A percentile compares a stretch with the other conserved stretches of the same genome.
Conservation (phyloP, 2,329 filamentous ascomycete genomes). For the Fusarium algeriense region DNA sequence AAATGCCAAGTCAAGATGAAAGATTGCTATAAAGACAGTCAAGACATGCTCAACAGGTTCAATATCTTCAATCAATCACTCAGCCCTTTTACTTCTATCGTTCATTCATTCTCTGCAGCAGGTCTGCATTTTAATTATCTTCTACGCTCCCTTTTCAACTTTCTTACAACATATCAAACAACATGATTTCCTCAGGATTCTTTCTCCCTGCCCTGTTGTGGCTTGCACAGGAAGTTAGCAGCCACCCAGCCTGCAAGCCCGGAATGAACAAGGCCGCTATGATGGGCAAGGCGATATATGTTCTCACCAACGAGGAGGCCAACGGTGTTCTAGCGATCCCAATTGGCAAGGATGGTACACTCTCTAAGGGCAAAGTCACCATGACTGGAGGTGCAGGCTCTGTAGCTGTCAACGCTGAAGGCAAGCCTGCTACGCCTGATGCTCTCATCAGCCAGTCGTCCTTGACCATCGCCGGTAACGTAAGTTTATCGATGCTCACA, state of each 20-base stretch:
- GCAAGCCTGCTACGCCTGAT: constrained; percentile 60
- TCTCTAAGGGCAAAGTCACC: constrained; percentile 58
- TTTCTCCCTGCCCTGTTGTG: not conserved
- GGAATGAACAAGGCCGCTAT: not conserved
- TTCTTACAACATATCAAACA: not conserved
- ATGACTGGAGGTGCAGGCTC: constrained; percentile 62
- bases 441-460: constrained; percentile 64
- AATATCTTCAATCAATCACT: not conserved
- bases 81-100: not conserved
- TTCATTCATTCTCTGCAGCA: constrained; percentile 12
- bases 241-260: constrained; percentile 12
- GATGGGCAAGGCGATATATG: constrained; percentile 63
- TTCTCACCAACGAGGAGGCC: constrained; percentile 64
- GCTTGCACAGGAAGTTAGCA: constrained; percentile 1
- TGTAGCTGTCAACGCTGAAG: constrained; percentile 55
- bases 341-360: constrained; percentile 60
- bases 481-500: constrained; percentile 43
- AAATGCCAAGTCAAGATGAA: accelerated
- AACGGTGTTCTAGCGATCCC: constrained; percentile 65
- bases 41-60: not conserved
- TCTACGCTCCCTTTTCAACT: not conserved
- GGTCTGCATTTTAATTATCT: not conserved
- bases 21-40: not conserved
- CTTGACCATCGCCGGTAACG: constrained; percentile 62
- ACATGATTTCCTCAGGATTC: not conserved